Conservation (phyloP, 306 rosid genomes). For the Quercus agrifolia region DNA sequence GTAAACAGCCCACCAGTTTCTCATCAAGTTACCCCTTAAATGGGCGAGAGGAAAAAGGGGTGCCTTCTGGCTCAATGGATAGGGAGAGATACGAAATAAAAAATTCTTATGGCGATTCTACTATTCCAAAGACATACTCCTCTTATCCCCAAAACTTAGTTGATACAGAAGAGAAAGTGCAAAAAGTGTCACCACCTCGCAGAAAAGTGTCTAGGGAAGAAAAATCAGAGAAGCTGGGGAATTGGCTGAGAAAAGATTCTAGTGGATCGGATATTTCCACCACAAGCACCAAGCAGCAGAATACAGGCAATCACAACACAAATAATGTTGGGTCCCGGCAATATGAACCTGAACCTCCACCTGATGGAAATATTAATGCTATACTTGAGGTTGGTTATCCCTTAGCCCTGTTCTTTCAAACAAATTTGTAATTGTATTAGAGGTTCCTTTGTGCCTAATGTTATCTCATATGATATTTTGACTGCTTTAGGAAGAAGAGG, state of each 20-base stretch:
- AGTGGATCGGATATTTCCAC: conserved; percentile 51
- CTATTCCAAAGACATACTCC: conserved; percentile 49
- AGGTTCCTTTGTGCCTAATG: conserved; percentile 14
- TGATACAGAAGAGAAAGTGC: conserved; percentile 68
- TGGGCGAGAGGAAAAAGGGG: conserved; percentile 57
- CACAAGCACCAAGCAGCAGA: conserved; percentile 59
- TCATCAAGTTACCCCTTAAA: conserved; percentile 40
- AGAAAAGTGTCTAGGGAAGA: conserved; percentile 74
- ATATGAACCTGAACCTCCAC: conserved; percentile 48
- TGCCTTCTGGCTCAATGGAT: conserved; percentile 46
- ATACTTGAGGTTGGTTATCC: conserved; percentile 75
- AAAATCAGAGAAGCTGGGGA: conserved; percentile 61
- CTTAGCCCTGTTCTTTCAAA: not conserved
- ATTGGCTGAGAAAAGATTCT: conserved; percentile 54
- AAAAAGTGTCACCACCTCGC: conserved; percentile 83
- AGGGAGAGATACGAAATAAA: conserved; percentile 62
- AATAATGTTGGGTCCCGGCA: conserved; percentile 46
- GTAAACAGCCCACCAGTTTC: conserved; percentile 46
- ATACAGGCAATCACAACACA: conserved; percentile 40
- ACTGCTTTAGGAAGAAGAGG: conserved; percentile 85
- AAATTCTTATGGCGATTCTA: conserved; percentile 47
- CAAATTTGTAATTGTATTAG: not conserved
- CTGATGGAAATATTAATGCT: conserved; percentile 74
- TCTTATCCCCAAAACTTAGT: conserved; percentile 47
- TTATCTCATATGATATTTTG: conserved; percentile 15